Evolutionary conservation across 169 alveolate genomes (phyloP), one percentile per base, ranked within the genome.

Genomic region (Condylostoma magnum): DNA sequence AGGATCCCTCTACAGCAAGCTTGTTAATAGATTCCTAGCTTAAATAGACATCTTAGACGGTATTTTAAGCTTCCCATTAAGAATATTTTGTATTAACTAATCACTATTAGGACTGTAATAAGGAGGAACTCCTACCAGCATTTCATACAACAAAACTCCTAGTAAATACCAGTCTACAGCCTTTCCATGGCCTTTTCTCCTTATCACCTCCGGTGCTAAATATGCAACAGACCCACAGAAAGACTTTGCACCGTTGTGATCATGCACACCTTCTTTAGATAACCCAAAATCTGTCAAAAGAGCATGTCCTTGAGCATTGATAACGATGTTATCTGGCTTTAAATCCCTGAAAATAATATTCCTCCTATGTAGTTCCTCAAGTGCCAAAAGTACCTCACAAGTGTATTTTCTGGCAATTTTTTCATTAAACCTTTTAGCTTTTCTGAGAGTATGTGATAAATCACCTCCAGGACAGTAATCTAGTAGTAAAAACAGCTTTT

Each of bases 191-290:
- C 96, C 87, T 44, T 63, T 54, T 4, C 73, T 20, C 58, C 82
- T 83, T 10, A 92, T 70, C 91, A 92, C 89, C 70, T 92, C 97
- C 22, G 97, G 97, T 1, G 97, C 97, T 33, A 89, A 76, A 69
- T 92, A 92, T n/a, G 97, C 97, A n/a, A 89, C 84, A 27, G 92
- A 63, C 10, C 73, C 73, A 63, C 73, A 80, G 69, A 80, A 80
- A 60, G 74, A 48, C 53, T 75, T 67, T 1, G 83, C 80, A 50
- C 57, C 51, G 37, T 18, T 25, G 41, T 63, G 25, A 25, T 63
- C 57, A 4, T 22, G 4, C 38, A 63, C 31, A 15, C 93, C 93
- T 71, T 84, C 87, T 77, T 91, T 91, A 44, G 92, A 79, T 31
- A 91, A 75, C 22, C 96, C 96, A 73, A 91, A 91, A 70, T 91